A percentile compares a stretch with the other conserved stretches of the same genome.
phyloP scores from a whole-genome alignment of 2,329 filamentous ascomycete genomes.

The Sarocladium brachiariae region DNA sequence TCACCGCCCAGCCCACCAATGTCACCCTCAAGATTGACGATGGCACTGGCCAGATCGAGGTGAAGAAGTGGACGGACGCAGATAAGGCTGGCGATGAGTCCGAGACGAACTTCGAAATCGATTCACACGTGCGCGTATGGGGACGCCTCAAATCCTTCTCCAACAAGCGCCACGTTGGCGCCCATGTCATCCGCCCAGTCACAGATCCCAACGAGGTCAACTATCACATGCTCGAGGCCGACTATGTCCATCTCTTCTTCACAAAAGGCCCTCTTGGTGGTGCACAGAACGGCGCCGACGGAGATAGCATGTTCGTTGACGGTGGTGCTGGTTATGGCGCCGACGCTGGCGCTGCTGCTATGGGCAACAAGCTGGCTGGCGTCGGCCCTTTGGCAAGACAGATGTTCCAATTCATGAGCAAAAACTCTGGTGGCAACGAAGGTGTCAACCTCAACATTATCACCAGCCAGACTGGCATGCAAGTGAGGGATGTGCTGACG shows the following conservation, averaged over 20 bases:
- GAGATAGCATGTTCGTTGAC: slow-evolving; percentile 51
- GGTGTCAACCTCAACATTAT: slow-evolving; percentile 78
- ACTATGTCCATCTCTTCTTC: slow-evolving; percentile 80
- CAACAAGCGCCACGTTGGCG: slow-evolving; percentile 73
- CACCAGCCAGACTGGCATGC: slow-evolving; percentile 56
- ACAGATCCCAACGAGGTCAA: slow-evolving; percentile 86
- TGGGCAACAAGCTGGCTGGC: slow-evolving; percentile 33
- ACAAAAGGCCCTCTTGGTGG: slow-evolving; percentile 56
- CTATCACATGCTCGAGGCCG: slow-evolving; percentile 86
- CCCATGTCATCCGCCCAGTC: slow-evolving; percentile 71
- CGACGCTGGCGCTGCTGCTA: slow-evolving; percentile 30
- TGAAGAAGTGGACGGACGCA: slow-evolving; percentile 76
- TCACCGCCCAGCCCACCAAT: slow-evolving; percentile 83
- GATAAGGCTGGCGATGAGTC: slow-evolving; percentile 40
- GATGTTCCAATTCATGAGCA: slow-evolving; percentile 65
- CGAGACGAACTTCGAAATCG: slow-evolving; percentile 52
- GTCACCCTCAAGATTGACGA: slow-evolving; percentile 91
- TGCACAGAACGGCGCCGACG: slow-evolving; percentile 31
- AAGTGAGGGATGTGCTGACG: slow-evolving; percentile 61
- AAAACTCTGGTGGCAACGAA: slow-evolving; percentile 66
- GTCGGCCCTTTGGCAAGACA: slow-evolving; percentile 55
- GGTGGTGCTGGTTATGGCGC: slow-evolving; percentile 34
- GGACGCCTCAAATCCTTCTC: slow-evolving; percentile 79
- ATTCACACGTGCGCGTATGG: slow-evolving; percentile 79
- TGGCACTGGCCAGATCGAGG: slow-evolving; percentile 86